phyloP scores from a whole-genome alignment of 192 early-diverging fungal genomes.

The Spizellomyces sp. region DNA sequence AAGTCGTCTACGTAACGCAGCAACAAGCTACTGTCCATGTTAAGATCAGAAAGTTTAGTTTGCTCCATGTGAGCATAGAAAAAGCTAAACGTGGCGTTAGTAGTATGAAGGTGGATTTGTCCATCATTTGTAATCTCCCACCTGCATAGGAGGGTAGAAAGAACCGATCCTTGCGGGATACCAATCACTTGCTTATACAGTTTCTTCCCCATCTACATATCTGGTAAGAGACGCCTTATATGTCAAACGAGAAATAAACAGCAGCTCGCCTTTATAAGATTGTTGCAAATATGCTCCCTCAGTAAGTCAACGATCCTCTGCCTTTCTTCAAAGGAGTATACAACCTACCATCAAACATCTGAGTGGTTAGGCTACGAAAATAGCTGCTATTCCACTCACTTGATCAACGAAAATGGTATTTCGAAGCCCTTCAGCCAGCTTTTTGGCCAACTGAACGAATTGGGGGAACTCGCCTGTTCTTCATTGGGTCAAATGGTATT shows the following conservation, averaged over 20 bases:
- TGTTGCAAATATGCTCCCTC: conserved; percentile 65
- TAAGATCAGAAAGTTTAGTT: conserved; percentile 43
- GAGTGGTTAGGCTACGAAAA: not conserved
- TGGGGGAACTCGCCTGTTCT: conserved; percentile 42
- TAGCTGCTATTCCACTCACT: conserved; percentile 6
- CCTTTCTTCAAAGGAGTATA: conserved; percentile 55
- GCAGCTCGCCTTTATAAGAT: conserved; percentile 57
- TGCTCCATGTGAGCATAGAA: conserved; percentile 79
- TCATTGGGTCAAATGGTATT: conserved; percentile 6
- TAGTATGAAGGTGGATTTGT: not conserved
- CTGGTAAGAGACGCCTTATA: not conserved
- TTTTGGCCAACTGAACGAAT: conserved; percentile 46
- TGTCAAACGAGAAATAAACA: not conserved
- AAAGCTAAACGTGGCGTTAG: conserved; percentile 48
- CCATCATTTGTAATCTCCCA: conserved; percentile 13
- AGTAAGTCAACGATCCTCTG: conserved; percentile 52
- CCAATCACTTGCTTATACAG: conserved; percentile 74
- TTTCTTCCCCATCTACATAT: conserved; percentile 48
- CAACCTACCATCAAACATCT: conserved; percentile 40
- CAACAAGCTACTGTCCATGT: conserved; percentile 52
- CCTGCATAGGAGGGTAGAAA: conserved; percentile 89
- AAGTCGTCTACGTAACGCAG: conserved; percentile 86
- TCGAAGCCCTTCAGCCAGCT: conserved; percentile 47
- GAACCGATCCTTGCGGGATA: conserved; percentile 89
- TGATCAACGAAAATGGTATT: conserved; percentile 74